Evolutionary conservation across 2,329 filamentous ascomycete genomes (phyloP), one percentile per base, ranked within the genome.

Genomic region (Beauveria scarabaeidicola): DNA sequence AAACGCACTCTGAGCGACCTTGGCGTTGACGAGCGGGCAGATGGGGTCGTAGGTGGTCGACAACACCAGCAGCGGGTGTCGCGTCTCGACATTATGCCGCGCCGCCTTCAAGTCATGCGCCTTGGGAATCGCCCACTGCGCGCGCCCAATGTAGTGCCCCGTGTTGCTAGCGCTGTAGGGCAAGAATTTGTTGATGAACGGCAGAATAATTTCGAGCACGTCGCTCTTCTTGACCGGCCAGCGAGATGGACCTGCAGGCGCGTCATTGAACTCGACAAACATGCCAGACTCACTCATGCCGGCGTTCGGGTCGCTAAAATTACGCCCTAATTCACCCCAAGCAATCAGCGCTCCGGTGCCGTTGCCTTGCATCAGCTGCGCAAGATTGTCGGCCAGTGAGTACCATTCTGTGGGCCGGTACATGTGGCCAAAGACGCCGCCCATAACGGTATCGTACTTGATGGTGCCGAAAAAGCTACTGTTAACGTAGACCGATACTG

Each of bases 1-100:
- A 60, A 75, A 77, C 0, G 70, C 69, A 1, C 64, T 63, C 2
- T 69, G 68, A 0, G 76, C 75, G 0, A 67, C 68, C 36, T 65
- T 65, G 1, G 76, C 76, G 3, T 75, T 78, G 0, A 70, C 63
- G 0, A 78, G 63, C 2, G 76, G 72, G 29, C 83, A 86, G 1
- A 87, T 80, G 0, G 84, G 84, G 5, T 74, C 71, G 32, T 69
- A 71, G 0, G 67, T 68, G 0, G 66, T 73, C 1, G 68, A 69
- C 8, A 74, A 60, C 1, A 74, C 65, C 0, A 74, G 65, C 1
- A 74, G 51, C n/a, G 72, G 72, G 36, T 72, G 64, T 0, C 61
- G 63, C 1, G 70, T 73, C 40, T 64, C 54, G 46, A 87, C 66
- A 3, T 61, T 58, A 2, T 25, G 43, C n/a, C 60, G 38, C 0